Percentiles rank a stretch among this genome's conserved stretches.
Evolutionary conservation across 108 stramenopile genomes (phyloP).

Genomic region (Hondaea fermentalgiana): DNA sequence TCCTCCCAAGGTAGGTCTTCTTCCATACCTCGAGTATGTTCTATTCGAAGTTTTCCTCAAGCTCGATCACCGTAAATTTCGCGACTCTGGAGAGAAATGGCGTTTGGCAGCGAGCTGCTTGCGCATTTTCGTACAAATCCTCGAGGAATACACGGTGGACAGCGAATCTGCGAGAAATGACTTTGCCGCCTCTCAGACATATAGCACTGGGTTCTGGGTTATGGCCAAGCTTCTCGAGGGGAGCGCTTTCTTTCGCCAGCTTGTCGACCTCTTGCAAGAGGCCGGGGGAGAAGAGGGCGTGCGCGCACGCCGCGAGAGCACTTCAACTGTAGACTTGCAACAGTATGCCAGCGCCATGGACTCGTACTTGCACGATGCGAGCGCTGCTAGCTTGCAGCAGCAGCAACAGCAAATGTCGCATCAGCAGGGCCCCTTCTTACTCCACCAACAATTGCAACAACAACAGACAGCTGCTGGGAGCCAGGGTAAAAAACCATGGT

Average conservation of each 20-base stretch:
- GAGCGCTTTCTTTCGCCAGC: background rate
- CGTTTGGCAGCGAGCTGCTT: background rate
- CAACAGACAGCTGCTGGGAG: background rate
- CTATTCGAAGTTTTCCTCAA: background rate
- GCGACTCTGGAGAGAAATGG: background rate
- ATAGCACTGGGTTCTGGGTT: background rate
- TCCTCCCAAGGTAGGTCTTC: background rate
- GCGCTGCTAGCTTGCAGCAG: no score
- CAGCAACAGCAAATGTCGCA: background rate
- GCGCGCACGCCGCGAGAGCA: background rate
- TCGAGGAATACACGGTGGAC: background rate
- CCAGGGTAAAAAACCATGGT: background rate
- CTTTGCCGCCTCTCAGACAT: background rate
- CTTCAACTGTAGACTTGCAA: background rate
- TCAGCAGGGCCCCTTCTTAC: background rate
- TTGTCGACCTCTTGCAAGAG: background rate
- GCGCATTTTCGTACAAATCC: background rate
- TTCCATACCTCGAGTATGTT: background rate
- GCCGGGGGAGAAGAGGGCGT: background rate
- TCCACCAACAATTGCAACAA: background rate
- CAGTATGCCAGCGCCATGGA: background rate
- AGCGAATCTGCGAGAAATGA: background rate
- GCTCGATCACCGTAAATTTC: background rate
- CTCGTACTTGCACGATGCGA: background rate
- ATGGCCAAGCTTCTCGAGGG: slow-evolving; percentile 10